Conservation (phyloP, 2,329 filamentous ascomycete genomes). For the Ophiostoma piceae region DNA sequence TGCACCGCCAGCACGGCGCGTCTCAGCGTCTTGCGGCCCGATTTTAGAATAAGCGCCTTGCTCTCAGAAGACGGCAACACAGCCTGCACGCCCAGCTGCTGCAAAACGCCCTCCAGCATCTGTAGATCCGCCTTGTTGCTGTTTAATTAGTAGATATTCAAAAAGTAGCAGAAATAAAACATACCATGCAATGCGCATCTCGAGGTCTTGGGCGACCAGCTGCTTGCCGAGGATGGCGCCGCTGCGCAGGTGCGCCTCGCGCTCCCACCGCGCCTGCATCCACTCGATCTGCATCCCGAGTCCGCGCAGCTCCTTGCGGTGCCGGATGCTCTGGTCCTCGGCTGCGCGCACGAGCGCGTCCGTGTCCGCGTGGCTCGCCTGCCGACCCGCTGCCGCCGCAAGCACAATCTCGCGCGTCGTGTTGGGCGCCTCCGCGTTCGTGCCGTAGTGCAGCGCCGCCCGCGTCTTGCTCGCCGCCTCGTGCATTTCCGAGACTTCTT, state of each 20-base stretch:
- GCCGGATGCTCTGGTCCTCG: constrained; percentile 60
- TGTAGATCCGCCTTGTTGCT: constrained; percentile 91
- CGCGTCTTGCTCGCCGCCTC: constrained; percentile 37
- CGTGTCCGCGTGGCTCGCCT: constrained; percentile 43
- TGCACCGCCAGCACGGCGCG: constrained; percentile 38
- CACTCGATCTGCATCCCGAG: constrained; percentile 86
- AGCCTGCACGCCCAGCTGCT: constrained; percentile 41
- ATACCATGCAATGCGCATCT: constrained; percentile 86
- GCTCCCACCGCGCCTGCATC: constrained; percentile 72
- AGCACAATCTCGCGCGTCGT: constrained; percentile 24
- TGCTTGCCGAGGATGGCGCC: constrained; percentile 83
- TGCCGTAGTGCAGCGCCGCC: constrained; percentile 28
- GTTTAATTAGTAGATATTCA: constrained; percentile 24
- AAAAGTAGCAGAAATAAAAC: constrained; percentile 37
- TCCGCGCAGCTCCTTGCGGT: constrained; percentile 72
- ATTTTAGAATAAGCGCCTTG: constrained; percentile 32
- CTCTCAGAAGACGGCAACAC: constrained; percentile 30
- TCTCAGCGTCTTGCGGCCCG: constrained; percentile 32
- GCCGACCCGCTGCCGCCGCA: constrained; percentile 31
- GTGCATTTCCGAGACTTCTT: constrained; percentile 46
- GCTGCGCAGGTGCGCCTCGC: constrained; percentile 73
- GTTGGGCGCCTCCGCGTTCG: constrained; percentile 22
- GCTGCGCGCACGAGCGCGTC: constrained; percentile 55
- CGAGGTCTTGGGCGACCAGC: constrained; percentile 71
- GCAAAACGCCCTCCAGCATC: constrained; percentile 78